Evolutionary conservation across 257 asterid genomes (phyloP).

Genomic region (Rehmannia glutinosa): DNA sequence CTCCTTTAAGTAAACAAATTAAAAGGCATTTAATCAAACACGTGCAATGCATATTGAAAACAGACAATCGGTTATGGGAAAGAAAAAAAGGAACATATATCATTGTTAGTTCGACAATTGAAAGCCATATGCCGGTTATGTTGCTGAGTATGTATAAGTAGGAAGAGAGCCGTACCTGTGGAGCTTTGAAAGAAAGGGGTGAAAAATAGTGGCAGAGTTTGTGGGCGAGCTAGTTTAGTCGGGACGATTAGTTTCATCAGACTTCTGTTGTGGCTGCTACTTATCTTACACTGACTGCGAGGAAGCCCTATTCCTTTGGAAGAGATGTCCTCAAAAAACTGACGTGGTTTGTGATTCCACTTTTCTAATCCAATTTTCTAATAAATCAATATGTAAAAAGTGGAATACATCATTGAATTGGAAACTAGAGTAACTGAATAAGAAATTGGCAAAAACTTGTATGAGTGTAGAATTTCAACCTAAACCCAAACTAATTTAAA

Average conservation of each 20-base stretch:
- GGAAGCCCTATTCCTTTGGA: neutral
- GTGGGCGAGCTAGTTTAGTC: slow-evolving; percentile 4
- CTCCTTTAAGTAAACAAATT: neutral
- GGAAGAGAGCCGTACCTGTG: slow-evolving; percentile 20
- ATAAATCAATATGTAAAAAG: too few relatives aligned
- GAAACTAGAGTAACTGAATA: too few relatives aligned
- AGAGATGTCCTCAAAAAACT: neutral
- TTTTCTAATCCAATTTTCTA: too few relatives aligned
- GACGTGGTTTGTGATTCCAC: too few relatives aligned
- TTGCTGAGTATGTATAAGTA: neutral
- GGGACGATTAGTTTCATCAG: slow-evolving; percentile 19
- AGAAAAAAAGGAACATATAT: neutral
- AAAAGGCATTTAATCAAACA: neutral
- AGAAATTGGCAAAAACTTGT: too few relatives aligned
- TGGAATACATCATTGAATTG: too few relatives aligned
- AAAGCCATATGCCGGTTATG: neutral
- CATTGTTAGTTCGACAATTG: neutral
- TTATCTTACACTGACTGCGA: neutral
- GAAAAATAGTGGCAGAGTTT: slow-evolving; percentile 13
- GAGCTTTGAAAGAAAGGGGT: slow-evolving; percentile 11
- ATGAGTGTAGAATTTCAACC: too few relatives aligned
- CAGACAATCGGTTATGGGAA: neutral
- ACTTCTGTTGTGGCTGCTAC: slow-evolving; percentile 5
- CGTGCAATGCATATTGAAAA: neutral
- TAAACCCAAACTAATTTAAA: too few relatives aligned